Base-by-base conservation (phyloP, 169 alveolate species). In the Plasmodium berghei region DNA sequence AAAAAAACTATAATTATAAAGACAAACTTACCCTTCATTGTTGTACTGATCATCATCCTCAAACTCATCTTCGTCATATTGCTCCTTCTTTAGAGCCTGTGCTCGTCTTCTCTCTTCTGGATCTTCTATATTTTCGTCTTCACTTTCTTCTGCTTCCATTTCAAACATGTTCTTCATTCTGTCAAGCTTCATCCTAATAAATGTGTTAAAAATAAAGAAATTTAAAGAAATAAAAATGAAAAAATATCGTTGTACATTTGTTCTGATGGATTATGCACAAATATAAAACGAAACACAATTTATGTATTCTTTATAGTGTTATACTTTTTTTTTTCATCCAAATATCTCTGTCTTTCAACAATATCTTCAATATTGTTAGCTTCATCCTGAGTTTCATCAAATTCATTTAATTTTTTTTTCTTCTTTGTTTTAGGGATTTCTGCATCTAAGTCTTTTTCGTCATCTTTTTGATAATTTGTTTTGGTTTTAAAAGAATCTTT, bases 61-160 rank as follows among this genome's bases (percentile, higher is more conserved):
- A 28, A 54, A 58, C 0, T 71, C 87, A 16, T 86, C 71, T 45
- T 62, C 66, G 54, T 71, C 49, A 18, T 24, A n/a, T 24, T 86
- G 56, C 22, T 54, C 28, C 28, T 72, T 45, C 48, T 71, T 69
- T 16, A 86, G 54, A 20, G 46, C 49, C 42, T 86, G 75, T 6
- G 73, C 73, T 63, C 48, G 70, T 55, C 16, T 86, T 66, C 87
- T 71, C 46, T 59, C 87, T 71, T 70, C 75, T 1, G 63, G 67
- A 52, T 86, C 75, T 40, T 86, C 91, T 28, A 71, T 70, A 48
- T 86, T 71, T 58, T 86, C 91, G 54, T 86, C 91, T 14, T 86
- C 91, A 42, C 87, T 71, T 49, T 86, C 91, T 40, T 86, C 91
- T 86, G 86, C 91, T 71, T 86, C 91, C 40, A 71, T 58, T 48